Evolutionary conservation across 2,329 filamentous ascomycete species (phyloP), one percentile per base, ranked within the genome.

Genomic region (Botryotinia narcissicola): DNA sequence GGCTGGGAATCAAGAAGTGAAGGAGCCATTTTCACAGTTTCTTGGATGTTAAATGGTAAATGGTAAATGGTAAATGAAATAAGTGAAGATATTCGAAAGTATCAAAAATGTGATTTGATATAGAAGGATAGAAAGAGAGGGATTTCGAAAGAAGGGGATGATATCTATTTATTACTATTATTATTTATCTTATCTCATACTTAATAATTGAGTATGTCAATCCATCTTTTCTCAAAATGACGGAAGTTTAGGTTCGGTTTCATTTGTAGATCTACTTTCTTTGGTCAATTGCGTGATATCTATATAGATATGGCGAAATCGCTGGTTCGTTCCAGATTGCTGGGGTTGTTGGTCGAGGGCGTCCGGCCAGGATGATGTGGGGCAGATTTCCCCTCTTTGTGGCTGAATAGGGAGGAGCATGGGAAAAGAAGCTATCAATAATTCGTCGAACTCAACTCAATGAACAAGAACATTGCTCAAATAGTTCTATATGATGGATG

Each of bases 1-100:
- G 77, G 72, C 35, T 73, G 77, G 12, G 73, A 75, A 57, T 78
- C 75, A 54, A 76, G 74, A 46, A 77, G 51, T 59, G 76, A 77
- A 48, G 76, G 76, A 20, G 76, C 74, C 76, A 78, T 78, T 46
- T 35, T 70, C 37, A 32, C 5, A 42, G 4, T 66, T 4, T 69
- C 40, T 62, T 29, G 9, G 35, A 46, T 37, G 35, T 32, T 6
- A 25, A 42, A 14, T 57, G 9, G 48, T 5, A 20, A 18, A 25
- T 25, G 29, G n/a, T 6, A 25, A 42, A 14, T 57, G 9, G 48
- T 5, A 20, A 18, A 25, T 25, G 29, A 46, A 44, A 37, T 29
- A 60, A 46, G 32, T 70, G 54, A 61, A 70, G 68, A 10, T 70
- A 59, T 69, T 25, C 66, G 6, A 57, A 29, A n/a, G 66, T 42